These are phyloP conservation scores for Roridomyces roridus DNA, from an alignment of 768 basidiomycete species.

Conservation along the genomic window DNA sequence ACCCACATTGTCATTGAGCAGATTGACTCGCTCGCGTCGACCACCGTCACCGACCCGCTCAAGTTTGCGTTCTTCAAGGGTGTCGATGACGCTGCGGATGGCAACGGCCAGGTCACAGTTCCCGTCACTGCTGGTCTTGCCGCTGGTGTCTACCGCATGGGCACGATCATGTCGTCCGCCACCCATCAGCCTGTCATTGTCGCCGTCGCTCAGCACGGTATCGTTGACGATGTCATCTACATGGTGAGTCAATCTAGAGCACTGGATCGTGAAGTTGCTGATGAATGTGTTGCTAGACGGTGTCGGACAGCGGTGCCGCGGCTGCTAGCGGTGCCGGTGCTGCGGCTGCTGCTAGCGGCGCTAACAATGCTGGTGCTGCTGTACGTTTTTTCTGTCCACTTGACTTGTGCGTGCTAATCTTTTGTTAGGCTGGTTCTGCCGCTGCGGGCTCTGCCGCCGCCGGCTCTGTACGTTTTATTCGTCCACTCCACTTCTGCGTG, in stretches of 20 bases:
- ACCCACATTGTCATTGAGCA: slow-evolving; percentile 64
- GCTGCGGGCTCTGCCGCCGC: background rate
- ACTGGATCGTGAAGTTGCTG: slow-evolving; percentile 27
- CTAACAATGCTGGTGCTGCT: background rate
- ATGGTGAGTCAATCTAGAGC: slow-evolving; percentile 30
- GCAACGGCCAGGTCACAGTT: slow-evolving; percentile 54
- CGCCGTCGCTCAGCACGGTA: slow-evolving; percentile 66
- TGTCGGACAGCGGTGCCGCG: slow-evolving; percentile 29
- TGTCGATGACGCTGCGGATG: slow-evolving; percentile 47
- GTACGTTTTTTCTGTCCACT: too few relatives aligned
- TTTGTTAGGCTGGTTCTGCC: slow-evolving; percentile 9
- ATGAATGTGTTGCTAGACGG: slow-evolving; percentile 37
- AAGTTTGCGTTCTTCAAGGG: slow-evolving; percentile 66
- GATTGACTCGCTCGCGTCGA: slow-evolving; percentile 49
- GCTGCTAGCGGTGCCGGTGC: slow-evolving; percentile 20
- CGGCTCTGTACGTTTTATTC: too few relatives aligned
- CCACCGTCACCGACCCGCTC: slow-evolving; percentile 53
- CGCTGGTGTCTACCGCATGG: slow-evolving; percentile 62
- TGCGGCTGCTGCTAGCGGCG: slow-evolving; percentile 14
- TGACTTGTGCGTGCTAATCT: too few relatives aligned
- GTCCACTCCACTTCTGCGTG: too few relatives aligned
- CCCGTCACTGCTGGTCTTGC: slow-evolving; percentile 61
- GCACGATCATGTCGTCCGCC: slow-evolving; percentile 59
- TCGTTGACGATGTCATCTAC: slow-evolving; percentile 65
- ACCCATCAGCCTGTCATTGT: slow-evolving; percentile 68